phyloP scores from a whole-genome alignment of 139 green algal species.

The Auxenochlorella protothecoides region DNA sequence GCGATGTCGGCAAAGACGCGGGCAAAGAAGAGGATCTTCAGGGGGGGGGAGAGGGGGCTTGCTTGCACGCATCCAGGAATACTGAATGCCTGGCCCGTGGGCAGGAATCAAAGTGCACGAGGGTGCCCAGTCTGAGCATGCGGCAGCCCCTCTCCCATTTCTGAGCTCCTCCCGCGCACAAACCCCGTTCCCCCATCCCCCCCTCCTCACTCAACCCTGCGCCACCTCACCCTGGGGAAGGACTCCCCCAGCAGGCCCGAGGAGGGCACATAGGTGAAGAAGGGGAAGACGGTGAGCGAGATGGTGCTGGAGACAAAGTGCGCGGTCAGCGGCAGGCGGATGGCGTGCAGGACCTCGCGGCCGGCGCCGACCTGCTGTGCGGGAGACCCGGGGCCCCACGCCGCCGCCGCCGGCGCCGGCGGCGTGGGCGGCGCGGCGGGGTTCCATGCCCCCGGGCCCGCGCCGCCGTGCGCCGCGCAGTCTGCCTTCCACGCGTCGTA shows the following conservation, averaged over 20 bases:
- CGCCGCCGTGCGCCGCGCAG: no score
- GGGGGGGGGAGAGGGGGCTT: not conserved
- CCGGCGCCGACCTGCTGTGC: not conserved
- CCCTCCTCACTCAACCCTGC: no score
- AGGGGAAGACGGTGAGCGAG: conserved; percentile 52
- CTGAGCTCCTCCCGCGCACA: no score
- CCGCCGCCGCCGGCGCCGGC: not conserved
- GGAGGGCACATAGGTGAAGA: conserved; percentile 61
- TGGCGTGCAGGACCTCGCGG: conserved; percentile 13
- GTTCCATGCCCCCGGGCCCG: not conserved
- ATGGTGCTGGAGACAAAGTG: conserved; percentile 36
- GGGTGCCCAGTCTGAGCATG: no score
- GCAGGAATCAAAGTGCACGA: no score
- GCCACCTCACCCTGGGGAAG: conserved; percentile 38
- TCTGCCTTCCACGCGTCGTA: not conserved
- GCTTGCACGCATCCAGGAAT: not conserved
- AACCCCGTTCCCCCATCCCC: no score
- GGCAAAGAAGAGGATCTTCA: conserved; percentile 62
- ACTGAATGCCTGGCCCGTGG: no score
- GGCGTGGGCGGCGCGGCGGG: not conserved
- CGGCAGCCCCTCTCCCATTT: no score
- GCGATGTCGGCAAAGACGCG: conserved; percentile 60
- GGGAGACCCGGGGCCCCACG: not conserved
- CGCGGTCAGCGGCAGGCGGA: conserved; percentile 36
- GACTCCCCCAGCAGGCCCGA: conserved; percentile 42